Conservation (phyloP, 2,329 filamentous ascomycete species). For the Fusarium sarcochroum region DNA sequence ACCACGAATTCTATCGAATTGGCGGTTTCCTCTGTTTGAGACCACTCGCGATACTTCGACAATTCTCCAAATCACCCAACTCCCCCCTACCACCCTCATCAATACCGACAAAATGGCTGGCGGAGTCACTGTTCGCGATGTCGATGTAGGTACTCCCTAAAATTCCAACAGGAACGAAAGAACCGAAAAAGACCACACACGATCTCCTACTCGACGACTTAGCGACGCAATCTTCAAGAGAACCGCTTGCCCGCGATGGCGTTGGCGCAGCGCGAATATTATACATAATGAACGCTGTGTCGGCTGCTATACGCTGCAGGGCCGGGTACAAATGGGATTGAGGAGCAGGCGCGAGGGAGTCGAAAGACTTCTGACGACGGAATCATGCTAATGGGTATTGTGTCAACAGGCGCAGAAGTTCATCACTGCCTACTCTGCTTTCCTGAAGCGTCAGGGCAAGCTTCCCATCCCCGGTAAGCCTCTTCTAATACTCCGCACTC, state of each 20-base stretch:
- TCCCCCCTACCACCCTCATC: constrained; percentile 48
- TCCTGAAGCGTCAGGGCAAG: constrained; percentile 96
- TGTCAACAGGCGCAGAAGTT: constrained; percentile 84
- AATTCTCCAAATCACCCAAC: constrained; percentile 52
- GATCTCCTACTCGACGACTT: constrained; percentile 46
- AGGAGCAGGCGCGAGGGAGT: constrained; percentile 80
- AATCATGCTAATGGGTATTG: constrained; percentile 76
- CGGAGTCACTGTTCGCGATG: constrained; percentile 87
- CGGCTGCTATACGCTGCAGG: constrained; percentile 35
- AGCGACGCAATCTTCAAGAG: constrained; percentile 50
- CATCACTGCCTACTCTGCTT: constrained; percentile 87
- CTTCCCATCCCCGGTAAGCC: constrained; percentile 87
- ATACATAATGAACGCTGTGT: constrained; percentile 38
- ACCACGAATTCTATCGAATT: too few species aligned
- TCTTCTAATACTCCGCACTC: neutral
- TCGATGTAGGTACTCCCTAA: constrained; percentile 76
- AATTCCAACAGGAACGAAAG: constrained; percentile 28
- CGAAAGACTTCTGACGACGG: constrained; percentile 81
- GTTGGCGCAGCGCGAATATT: constrained; percentile 39
- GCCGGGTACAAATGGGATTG: constrained; percentile 51
- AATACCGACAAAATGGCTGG: constrained; percentile 81
- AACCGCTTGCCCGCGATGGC: constrained; percentile 43
- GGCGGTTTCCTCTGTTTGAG: too few species aligned
- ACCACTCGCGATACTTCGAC: constrained; percentile 45
- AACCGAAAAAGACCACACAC: constrained; percentile 16